These are phyloP conservation scores for Fusarium albidum DNA, from an alignment of 2,329 filamentous ascomycete species.

Conservation along the genomic window DNA sequence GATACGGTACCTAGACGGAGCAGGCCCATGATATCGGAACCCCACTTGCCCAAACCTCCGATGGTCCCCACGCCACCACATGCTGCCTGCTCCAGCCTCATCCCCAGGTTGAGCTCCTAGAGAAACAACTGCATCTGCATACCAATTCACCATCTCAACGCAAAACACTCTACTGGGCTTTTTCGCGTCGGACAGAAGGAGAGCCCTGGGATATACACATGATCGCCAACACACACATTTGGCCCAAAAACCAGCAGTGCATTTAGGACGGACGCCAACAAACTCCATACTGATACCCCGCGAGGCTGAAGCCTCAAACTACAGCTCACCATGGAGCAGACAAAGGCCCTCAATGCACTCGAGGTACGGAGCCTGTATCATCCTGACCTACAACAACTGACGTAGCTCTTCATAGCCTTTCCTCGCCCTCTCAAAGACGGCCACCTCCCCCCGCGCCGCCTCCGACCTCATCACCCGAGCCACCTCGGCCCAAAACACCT, in stretches of 20 bases:
- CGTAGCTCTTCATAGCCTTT: slow-evolving; percentile 73
- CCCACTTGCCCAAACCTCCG: background rate
- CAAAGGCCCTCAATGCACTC: slow-evolving; percentile 69
- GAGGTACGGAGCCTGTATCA: slow-evolving; percentile 54
- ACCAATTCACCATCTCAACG: slow-evolving; percentile 8
- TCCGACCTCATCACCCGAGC: slow-evolving; percentile 87
- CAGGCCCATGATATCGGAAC: background rate
- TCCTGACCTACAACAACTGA: background rate
- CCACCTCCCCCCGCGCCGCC: slow-evolving; percentile 82
- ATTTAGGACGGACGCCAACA: slow-evolving; percentile 13
- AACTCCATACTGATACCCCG: slow-evolving; percentile 8
- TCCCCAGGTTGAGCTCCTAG: slow-evolving; percentile 24
- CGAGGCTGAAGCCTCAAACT: slow-evolving; percentile 37
- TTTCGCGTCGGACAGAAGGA: background rate
- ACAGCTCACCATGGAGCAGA: slow-evolving; percentile 72
- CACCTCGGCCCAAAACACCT: slow-evolving; percentile 89
- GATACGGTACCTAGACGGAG: too few species aligned
- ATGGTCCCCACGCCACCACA: slow-evolving; percentile 38
- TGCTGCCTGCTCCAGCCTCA: slow-evolving; percentile 39
- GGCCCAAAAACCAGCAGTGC: background rate
- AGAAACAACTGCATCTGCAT: slow-evolving; percentile 23
- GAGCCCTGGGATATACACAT: background rate
- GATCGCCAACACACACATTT: background rate
- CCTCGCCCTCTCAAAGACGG: slow-evolving; percentile 85
- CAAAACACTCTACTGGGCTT: background rate